phyloP scores from a whole-genome alignment of 2,329 filamentous ascomycete species.

The Fusarium sarcochroum region DNA sequence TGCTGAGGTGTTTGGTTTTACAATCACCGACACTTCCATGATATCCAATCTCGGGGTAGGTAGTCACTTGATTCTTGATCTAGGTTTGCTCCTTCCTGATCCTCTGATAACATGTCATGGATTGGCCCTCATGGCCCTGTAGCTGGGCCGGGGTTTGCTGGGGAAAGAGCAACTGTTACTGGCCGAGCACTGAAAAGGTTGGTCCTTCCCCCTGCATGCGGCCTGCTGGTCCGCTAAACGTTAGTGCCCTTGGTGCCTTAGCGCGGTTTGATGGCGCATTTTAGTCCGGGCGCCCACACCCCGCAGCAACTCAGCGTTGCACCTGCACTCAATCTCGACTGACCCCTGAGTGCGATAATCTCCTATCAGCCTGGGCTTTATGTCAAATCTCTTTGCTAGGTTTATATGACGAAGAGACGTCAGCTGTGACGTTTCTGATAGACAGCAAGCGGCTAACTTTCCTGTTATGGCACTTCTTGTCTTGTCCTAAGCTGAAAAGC shows the following conservation, averaged over 20 bases:
- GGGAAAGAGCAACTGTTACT: constrained; percentile 18
- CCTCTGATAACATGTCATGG: constrained; percentile 35
- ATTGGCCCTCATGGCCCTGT: constrained; percentile 27
- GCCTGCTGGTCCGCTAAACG: constrained; percentile 44
- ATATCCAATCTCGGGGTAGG: constrained; percentile 3
- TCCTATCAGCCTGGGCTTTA: constrained; percentile 5
- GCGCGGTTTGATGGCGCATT: constrained; percentile 6
- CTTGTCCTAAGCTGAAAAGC: not conserved
- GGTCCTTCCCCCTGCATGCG: constrained; percentile 46
- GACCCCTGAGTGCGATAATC: constrained; percentile 41
- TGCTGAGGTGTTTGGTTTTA: not conserved
- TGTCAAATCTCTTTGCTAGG: constrained; percentile 13
- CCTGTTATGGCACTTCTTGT: not conserved
- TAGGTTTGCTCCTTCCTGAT: constrained; percentile 39
- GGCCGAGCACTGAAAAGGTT: constrained; percentile 27
- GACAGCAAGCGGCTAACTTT: not conserved
- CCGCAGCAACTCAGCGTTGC: constrained; percentile 40
- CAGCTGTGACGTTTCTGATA: constrained; percentile 13
- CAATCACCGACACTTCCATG: not conserved
- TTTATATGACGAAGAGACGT: constrained; percentile 10
- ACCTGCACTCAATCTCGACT: constrained; percentile 1
- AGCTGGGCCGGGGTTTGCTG: constrained; percentile 26
- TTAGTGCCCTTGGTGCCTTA: constrained; percentile 43
- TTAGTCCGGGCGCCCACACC: constrained; percentile 30
- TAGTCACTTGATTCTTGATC: constrained; percentile 34